These are phyloP conservation scores for Penicillium sp. DNA, from an alignment of 2,329 filamentous ascomycete genomes.

Conservation along the genomic window DNA sequence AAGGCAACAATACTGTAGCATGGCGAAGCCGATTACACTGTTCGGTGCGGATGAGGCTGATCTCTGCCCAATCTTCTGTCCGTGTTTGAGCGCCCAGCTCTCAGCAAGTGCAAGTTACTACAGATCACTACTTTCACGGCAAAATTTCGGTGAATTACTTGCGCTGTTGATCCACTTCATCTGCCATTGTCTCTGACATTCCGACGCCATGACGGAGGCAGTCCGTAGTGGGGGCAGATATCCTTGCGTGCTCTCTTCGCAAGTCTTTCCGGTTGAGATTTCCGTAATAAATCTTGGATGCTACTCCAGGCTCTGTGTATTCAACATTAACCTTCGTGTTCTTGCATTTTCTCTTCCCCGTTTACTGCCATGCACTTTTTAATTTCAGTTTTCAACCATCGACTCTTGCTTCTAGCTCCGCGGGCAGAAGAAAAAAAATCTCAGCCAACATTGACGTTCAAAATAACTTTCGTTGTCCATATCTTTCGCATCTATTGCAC, in stretches of 20 bases:
- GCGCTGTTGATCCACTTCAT: not conserved
- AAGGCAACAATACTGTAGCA: not conserved
- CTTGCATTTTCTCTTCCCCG: not conserved
- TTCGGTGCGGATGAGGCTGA: not conserved
- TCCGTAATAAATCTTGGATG: not conserved
- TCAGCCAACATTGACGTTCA: not conserved
- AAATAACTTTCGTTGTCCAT: not conserved
- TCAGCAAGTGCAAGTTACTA: not conserved
- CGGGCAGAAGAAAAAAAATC: no score
- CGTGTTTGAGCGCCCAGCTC: not conserved
- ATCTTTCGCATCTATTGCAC: not conserved
- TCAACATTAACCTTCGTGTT: not conserved
- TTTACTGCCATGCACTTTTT: no score
- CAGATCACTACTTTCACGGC: slow-evolving; percentile 3
- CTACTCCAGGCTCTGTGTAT: not conserved
- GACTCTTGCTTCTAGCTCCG: no score
- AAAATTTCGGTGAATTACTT: slow-evolving; percentile 5
- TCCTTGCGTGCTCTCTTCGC: no score
- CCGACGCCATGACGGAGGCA: no score
- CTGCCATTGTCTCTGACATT: not conserved
- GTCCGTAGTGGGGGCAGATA: not conserved
- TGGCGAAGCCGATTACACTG: not conserved
- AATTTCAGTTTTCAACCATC: no score
- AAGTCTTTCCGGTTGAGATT: not conserved
- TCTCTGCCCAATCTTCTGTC: not conserved